phyloP scores from a whole-genome alignment of 2,329 filamentous ascomycete species.

The Clarireedia homoeocarpa region DNA sequence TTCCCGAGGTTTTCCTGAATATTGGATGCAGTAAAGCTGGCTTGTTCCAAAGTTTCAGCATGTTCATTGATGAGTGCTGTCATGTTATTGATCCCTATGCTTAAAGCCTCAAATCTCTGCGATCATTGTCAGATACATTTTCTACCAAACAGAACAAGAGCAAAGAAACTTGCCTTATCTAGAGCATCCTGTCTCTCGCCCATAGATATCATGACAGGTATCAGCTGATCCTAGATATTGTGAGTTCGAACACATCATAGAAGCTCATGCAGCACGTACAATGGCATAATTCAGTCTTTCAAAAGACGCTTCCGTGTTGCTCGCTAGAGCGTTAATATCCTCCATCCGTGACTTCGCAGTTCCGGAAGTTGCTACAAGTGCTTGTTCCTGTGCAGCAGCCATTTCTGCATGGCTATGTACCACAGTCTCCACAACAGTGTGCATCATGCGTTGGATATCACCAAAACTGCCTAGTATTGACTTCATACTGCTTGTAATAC shows the following conservation, averaged over 20 bases:
- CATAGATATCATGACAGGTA: slow-evolving; percentile 17
- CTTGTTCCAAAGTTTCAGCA: slow-evolving; percentile 19
- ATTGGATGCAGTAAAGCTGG: slow-evolving; percentile 15
- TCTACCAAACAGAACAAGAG: neutral
- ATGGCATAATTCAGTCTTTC: slow-evolving; percentile 15
- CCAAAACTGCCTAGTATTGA: slow-evolving; percentile 8
- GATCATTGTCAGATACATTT: neutral
- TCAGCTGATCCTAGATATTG: slow-evolving; percentile 12
- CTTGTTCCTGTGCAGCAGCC: slow-evolving; percentile 23
- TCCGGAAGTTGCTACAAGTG: slow-evolving; percentile 17
- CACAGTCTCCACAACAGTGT: slow-evolving; percentile 12
- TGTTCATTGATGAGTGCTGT: slow-evolving; percentile 22
- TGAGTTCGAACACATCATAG: slow-evolving; percentile 7
- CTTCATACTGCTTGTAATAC: slow-evolving; percentile 1
- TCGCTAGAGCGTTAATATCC: slow-evolving; percentile 18
- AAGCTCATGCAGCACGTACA: slow-evolving; percentile 10
- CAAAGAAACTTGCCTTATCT: slow-evolving; percentile 16
- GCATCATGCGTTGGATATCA: slow-evolving; percentile 16
- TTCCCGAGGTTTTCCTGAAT: slow-evolving; percentile 22
- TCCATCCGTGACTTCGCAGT: slow-evolving; percentile 16
- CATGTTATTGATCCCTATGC: slow-evolving; percentile 18
- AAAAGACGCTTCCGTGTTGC: slow-evolving; percentile 15
- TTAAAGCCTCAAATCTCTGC: slow-evolving; percentile 20
- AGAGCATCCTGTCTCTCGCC: slow-evolving; percentile 19
- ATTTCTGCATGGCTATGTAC: slow-evolving; percentile 23